Percentiles rank a stretch among this genome's conserved stretches.
Evolutionary conservation across 1,139 yeast genomes (phyloP).

Genomic region (Starmera stellimalicola): DNA sequence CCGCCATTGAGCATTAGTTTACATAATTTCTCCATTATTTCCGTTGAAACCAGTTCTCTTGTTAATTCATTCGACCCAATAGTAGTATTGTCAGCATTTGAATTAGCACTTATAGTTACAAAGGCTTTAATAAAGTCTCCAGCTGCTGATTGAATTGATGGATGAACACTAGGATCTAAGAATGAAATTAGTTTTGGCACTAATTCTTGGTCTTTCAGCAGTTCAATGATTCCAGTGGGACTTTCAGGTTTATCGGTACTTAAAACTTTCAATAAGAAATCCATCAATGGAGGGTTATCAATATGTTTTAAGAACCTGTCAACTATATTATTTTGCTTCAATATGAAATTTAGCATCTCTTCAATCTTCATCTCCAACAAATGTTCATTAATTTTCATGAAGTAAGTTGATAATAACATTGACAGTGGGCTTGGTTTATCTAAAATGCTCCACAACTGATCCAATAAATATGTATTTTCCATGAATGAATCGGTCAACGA

Average conservation of each 20-base stretch:
- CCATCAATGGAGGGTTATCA: constrained; percentile 73
- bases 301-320: constrained; percentile 47
- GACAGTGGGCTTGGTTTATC: constrained; percentile 59
- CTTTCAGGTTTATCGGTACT: constrained; percentile 58
- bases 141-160: constrained; percentile 83
- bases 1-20: constrained; percentile 88
- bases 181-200: constrained; percentile 44
- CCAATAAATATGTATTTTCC: constrained; percentile 59
- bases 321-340: constrained; percentile 42
- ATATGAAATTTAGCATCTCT: constrained; percentile 62
- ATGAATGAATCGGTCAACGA: constrained; percentile 85
- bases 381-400: constrained; percentile 92
- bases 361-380: constrained; percentile 79
- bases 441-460: constrained; percentile 70
- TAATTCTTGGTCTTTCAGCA: constrained; percentile 40
- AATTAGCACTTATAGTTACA: constrained; percentile 86
- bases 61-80: constrained; percentile 96
- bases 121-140: constrained; percentile 93
- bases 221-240: constrained; percentile 52
- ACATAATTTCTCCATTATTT: constrained; percentile 57
- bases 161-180: constrained; percentile 38
- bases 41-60: constrained; percentile 74
- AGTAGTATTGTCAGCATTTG: constrained; percentile 71
- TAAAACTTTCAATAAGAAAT: constrained; percentile 47
- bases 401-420: constrained; percentile 72